These are phyloP conservation scores for Setaria italica DNA, from an alignment of 202 grass and related monocot species.

Conservation along the genomic window DNA sequence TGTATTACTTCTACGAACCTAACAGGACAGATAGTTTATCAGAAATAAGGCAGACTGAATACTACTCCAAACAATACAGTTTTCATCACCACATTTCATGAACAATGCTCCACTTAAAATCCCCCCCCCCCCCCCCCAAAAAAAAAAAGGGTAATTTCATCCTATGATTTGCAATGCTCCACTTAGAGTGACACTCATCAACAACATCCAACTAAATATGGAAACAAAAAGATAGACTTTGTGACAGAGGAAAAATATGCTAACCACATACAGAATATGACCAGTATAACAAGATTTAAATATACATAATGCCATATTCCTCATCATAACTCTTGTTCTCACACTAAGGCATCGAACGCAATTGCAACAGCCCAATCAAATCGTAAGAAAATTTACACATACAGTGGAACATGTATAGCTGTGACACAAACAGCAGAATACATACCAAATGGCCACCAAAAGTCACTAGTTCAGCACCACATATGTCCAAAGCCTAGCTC, in stretches of 20 bases:
- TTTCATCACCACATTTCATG: conserved; percentile 2
- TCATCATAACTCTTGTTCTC: neutral
- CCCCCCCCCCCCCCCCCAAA: neutral
- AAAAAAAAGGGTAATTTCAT: neutral
- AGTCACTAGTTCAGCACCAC: neutral
- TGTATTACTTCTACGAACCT: neutral
- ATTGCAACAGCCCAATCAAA: conserved; percentile 19
- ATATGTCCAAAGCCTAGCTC: neutral
- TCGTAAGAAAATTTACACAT: neutral
- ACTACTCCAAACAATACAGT: neutral
- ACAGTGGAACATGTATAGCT: neutral
- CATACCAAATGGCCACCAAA: neutral
- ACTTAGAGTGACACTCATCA: neutral
- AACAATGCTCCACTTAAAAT: neutral
- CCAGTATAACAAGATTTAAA: conserved; percentile 30
- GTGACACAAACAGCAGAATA: neutral
- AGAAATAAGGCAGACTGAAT: conserved; percentile 13
- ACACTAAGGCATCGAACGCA: neutral
- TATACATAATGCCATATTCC: conserved; percentile 7
- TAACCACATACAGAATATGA: neutral
- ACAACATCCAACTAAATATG: neutral
- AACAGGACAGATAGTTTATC: conserved; percentile 31
- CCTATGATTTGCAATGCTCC: neutral
- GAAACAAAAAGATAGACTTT: conserved; percentile 3
- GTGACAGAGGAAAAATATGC: neutral